Evolutionary conservation across 768 basidiomycete genomes (phyloP), one percentile per base, ranked within the genome.

Genomic region (Tremella mesenterica): DNA sequence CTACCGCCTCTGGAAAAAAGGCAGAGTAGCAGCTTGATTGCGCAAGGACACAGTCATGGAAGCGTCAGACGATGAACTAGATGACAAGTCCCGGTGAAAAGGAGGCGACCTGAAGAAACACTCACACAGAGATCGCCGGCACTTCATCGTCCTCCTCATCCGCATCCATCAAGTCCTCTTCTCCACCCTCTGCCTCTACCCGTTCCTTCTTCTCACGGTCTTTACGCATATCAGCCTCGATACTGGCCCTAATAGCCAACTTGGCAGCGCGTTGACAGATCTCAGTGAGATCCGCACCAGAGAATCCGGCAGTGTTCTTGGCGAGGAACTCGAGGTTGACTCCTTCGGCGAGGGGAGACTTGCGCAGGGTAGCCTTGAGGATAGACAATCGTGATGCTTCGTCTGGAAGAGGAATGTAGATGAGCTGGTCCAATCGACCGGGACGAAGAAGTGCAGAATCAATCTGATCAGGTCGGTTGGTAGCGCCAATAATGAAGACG

Each of bases 261-360:
- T 99, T 99, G 51, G 92, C 92, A 4, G 95, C 85, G 47, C 95
- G 83, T 75, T 97, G 93, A 73, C 93, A 97, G 67, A 99, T 93
- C 74, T 97, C 95, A n/a, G 93, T 93, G 62, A 97, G 77, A 82
- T 99, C 95, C 52, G 95, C 95, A 83, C 95, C 95, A 69, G 93
- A 97, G 83, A 85, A 99, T 12, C 95, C 95, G 66, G 96, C 89
- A 13, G 93, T 95, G 73, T 78, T 81, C 81, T 85, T 93, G 50
- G 92, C 81, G 58, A 99, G 79, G 84, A 84, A 97, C 25, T 28
- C 27, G 44, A 97, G 82, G 72, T 95, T 82, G 61, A 99, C 92
- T 1, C 84, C 82, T 16, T 79, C 75, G 16, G 87, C 78, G 47
- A 99, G 76, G 14, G 95, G 95, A 16, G 86, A 89, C 73, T 91